Evolutionary conservation across 345 rosid species (phyloP).

Genomic region (Lepidium aucheri): DNA sequence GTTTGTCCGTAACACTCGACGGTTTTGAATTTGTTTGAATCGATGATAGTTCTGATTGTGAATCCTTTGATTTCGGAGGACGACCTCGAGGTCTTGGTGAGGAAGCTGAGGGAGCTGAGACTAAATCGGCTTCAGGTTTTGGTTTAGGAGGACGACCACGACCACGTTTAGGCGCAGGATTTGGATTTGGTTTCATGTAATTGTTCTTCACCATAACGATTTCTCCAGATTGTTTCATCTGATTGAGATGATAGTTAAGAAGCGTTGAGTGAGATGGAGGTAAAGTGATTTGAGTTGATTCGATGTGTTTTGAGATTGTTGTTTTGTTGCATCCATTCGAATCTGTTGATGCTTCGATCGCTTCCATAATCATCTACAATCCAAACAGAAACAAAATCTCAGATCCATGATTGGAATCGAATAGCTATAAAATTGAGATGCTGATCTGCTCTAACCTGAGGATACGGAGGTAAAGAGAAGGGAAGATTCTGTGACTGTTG

Average conservation of each 20-base stretch:
- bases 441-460: constrained; percentile 18
- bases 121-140: constrained; percentile 5
- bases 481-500: not conserved
- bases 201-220: constrained; percentile 57
- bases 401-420: not conserved
- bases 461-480: constrained; percentile 26
- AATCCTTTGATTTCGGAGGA: constrained; percentile 50
- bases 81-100: constrained; percentile 71
- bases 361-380: constrained; percentile 61
- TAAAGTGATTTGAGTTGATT: constrained; percentile 38
- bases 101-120: constrained; percentile 18
- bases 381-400: not conserved
- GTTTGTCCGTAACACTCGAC: constrained; percentile 27
- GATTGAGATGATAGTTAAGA: constrained; percentile 54
- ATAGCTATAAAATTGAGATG: not conserved
- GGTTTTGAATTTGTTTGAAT: not conserved
- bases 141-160: constrained; percentile 92
- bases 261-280: constrained; percentile 56
- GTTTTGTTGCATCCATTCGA: constrained; percentile 49
- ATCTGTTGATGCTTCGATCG: constrained; percentile 54
- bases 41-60: constrained; percentile 24
- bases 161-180: constrained; percentile 79
- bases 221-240: constrained; percentile 58
- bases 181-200: constrained; percentile 66
- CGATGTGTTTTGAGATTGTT: constrained; percentile 55